Conservation (phyloP, 2,329 filamentous ascomycete genomes). For the Pestalotiopsis fici region DNA sequence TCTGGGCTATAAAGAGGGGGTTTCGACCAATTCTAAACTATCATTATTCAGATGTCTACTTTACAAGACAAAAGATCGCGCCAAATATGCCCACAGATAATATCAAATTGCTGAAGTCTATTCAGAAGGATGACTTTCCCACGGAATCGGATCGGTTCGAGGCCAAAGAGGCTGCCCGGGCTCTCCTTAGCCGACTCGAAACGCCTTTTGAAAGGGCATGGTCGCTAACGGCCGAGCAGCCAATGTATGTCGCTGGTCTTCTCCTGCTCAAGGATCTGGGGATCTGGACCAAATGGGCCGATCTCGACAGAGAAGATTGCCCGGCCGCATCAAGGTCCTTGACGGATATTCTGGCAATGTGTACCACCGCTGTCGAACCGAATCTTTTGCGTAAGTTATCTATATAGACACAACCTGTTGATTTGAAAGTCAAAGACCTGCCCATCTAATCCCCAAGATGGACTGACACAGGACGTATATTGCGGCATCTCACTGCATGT, state of each 20-base stretch:
- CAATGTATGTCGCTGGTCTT: neutral
- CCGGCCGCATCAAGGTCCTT: neutral
- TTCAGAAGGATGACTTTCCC: neutral
- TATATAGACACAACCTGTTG: neutral
- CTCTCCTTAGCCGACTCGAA: neutral
- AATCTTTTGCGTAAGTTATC: neutral
- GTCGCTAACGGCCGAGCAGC: neutral
- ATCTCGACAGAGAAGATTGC: neutral
- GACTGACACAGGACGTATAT: neutral
- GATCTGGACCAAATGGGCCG: conserved; percentile 23
- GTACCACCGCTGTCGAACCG: neutral
- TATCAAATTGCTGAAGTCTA: neutral
- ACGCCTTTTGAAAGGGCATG: neutral
- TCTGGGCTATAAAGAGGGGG: too few relatives aligned
- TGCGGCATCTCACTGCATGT: neutral
- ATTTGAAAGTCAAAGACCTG: neutral
- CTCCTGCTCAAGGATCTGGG: neutral
- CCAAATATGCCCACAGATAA: neutral
- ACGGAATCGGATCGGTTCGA: neutral
- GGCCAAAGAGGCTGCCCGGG: neutral
- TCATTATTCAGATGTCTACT: too few relatives aligned
- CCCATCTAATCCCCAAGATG: neutral
- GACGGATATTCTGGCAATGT: neutral
- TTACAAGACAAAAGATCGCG: too few relatives aligned
- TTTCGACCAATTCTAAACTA: too few relatives aligned